A percentile compares a stretch with the other conserved stretches of the same genome.
Conservation (phyloP, 495 filamentous ascomycete species). For the Bryoglossum gracile region DNA sequence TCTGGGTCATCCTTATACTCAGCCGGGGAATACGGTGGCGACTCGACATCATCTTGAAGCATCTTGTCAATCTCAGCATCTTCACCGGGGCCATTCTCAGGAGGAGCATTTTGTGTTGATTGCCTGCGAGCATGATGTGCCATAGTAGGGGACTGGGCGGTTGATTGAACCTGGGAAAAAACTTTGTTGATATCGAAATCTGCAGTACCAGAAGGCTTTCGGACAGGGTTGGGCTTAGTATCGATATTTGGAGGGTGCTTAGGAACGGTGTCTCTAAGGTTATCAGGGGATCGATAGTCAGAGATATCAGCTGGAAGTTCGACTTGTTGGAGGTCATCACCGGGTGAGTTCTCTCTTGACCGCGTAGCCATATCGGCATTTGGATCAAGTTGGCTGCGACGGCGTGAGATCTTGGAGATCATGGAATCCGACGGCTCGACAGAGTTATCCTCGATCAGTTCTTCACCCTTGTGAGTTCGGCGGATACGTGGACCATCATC, state of each 20-base stretch:
- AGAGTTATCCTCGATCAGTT: conserved; percentile 66
- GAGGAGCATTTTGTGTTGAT: conserved; percentile 33
- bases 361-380: conserved; percentile 26
- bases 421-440: conserved; percentile 31
- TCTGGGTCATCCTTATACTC: conserved; percentile 58
- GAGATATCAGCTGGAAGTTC: conserved; percentile 23
- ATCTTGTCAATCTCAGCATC: conserved; percentile 90
- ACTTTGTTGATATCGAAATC: conserved; percentile 67
- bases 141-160: too few relatives aligned
- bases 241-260: conserved; percentile 41
- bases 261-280: conserved; percentile 21
- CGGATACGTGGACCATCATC: conserved; percentile 79
- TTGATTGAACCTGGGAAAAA: conserved; percentile 56
- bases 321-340: conserved; percentile 20
- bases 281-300: conserved; percentile 29
- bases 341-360: conserved; percentile 25
- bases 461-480: conserved; percentile 92
- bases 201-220: conserved; percentile 32
- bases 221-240: conserved; percentile 30
- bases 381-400: conserved; percentile 31
- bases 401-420: conserved; percentile 33
- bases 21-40: conserved; percentile 78
- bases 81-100: conserved; percentile 42
- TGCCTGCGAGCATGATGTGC: conserved; percentile 35
- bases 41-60: conserved; percentile 75